Evolutionary conservation across 2,329 filamentous ascomycete species (phyloP), one percentile per base, ranked within the genome.

Genomic region (Myrmaecium sp.): DNA sequence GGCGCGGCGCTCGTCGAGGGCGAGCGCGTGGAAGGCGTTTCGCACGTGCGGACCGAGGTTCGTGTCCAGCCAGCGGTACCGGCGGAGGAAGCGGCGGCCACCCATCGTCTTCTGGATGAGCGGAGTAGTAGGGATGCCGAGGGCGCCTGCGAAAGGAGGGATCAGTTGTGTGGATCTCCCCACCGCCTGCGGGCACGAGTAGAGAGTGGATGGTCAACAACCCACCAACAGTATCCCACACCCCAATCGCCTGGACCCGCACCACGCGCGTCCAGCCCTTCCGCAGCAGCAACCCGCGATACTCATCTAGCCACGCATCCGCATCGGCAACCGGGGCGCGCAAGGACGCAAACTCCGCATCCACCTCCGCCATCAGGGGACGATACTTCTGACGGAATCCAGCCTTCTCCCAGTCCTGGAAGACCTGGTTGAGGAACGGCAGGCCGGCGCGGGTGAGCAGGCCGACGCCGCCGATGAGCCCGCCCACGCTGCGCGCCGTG

Each of bases 11-110:
- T 72, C 67, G 30, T 71, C 66, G 2, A 72, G 44, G 1, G 66
- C 66, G 6, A 72, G 51, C 0, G 66, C 66, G 13, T 72, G 67
- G 37, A 71, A 71, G 0, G 64, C 66, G 39, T 69, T 56, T 37
- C 67, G 58, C 17, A 72, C 58, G 8, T 47, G 46, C 24, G 41
- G 36, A 6, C 49, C 52, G 28, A 62, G 45, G 26, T 52, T 47
- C 4, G 58, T 62, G 38, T 60, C 53, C 29, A 51, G 54, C 32
- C 60, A 60, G 17, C 26, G 19, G 19, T 19, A 21, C 13, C 21
- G 15, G 15, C 31, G 31, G 6, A 51, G 44, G 28, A 54, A 31
- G 28, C 48, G 50, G 5, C 56, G 36, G 11, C 33, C 31, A n/a
- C n/a, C n/a, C n/a, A n/a, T n/a, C n/a, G n/a, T n/a, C n/a, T n/a